phyloP scores from a whole-genome alignment of 306 rosid genomes.

The Cotoneaster glaucophyllus region DNA sequence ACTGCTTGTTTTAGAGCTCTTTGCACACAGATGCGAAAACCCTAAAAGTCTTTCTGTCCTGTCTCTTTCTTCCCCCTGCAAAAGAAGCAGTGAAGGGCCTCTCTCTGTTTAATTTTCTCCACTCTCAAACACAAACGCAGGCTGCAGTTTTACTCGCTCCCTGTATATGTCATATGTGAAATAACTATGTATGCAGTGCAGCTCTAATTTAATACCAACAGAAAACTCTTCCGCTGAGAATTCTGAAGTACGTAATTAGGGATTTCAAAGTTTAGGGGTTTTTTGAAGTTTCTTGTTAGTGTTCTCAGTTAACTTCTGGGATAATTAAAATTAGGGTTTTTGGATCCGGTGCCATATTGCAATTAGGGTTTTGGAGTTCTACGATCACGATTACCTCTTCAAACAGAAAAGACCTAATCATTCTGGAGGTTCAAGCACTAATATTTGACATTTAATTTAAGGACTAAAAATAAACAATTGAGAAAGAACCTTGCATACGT shows the following conservation, averaged over 20 bases:
- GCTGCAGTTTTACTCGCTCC: not conserved
- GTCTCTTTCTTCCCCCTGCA: constrained; percentile 10
- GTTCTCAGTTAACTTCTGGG: not conserved
- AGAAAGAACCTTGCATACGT: constrained; percentile 1
- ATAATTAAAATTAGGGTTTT: not conserved
- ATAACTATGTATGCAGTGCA: no score
- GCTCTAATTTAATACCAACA: not conserved
- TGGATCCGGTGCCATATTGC: not conserved
- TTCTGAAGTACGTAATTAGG: not conserved
- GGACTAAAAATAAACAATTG: not conserved
- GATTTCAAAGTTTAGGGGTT: not conserved
- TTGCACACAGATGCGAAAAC: constrained; percentile 1
- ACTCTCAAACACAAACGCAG: not conserved
- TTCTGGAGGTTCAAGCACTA: not conserved
- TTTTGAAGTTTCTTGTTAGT: not conserved
- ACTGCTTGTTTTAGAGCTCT: constrained; percentile 25
- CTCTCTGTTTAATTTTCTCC: not conserved
- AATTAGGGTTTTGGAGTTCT: constrained; percentile 12
- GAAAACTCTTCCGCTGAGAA: not conserved
- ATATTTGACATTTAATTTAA: not conserved
- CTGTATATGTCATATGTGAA: not conserved
- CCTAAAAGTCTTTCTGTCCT: constrained; percentile 5
- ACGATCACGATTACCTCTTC: not conserved
- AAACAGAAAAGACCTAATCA: not conserved
- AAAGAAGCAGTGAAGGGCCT: not conserved